These are phyloP conservation scores for Metroxylon sagu DNA, from an alignment of 176 grass and related monocot species.

Conservation along the genomic window DNA sequence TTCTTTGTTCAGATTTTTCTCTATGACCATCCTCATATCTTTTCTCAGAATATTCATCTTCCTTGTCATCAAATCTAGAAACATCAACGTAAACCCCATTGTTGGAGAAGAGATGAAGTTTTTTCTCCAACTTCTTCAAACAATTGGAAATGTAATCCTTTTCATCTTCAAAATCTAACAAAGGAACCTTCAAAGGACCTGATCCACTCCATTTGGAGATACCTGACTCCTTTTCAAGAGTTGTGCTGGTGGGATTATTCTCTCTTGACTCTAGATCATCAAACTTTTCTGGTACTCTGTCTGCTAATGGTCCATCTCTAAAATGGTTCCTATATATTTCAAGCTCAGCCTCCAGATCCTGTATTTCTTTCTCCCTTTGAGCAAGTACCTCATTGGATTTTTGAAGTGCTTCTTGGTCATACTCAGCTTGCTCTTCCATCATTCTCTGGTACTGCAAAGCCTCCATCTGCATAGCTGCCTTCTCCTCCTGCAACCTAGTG, in stretches of 20 bases:
- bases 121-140: slow-evolving; percentile 42
- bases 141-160: slow-evolving; percentile 38
- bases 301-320: slow-evolving; percentile 17
- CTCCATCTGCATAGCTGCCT: slow-evolving; percentile 73
- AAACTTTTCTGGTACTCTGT: neutral
- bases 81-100: slow-evolving; percentile 22
- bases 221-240: neutral
- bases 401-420: slow-evolving; percentile 50
- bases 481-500: slow-evolving; percentile 87
- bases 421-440: slow-evolving; percentile 86
- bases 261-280: too few relatives aligned
- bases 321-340: slow-evolving; percentile 29
- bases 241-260: too few relatives aligned
- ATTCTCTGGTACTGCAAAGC: slow-evolving; percentile 60
- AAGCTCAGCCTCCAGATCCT: slow-evolving; percentile 40
- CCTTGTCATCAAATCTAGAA: slow-evolving; percentile 16
- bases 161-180: slow-evolving; percentile 52
- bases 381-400: slow-evolving; percentile 33
- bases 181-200: slow-evolving; percentile 18
- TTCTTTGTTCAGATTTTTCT: neutral
- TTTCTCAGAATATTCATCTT: slow-evolving; percentile 11
- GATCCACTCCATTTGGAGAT: neutral
- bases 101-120: slow-evolving; percentile 58
- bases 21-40: neutral
- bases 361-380: slow-evolving; percentile 37